These are phyloP conservation scores for Ramularia collo-cygni DNA, from an alignment of 2,329 filamentous ascomycete species.

Conservation along the genomic window DNA sequence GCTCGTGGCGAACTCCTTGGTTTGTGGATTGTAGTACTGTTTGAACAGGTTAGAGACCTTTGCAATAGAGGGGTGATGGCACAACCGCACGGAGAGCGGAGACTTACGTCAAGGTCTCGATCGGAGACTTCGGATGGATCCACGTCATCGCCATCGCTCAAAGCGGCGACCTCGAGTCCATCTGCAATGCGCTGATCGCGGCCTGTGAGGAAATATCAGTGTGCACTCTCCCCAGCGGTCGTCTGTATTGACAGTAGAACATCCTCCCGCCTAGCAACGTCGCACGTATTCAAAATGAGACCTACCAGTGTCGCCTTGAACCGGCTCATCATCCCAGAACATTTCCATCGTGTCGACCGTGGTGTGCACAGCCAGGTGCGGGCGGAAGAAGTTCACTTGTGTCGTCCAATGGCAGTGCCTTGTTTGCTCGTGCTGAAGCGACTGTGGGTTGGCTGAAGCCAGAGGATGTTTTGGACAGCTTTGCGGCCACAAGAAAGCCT, in stretches of 20 bases:
- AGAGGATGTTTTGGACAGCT: too few relatives aligned
- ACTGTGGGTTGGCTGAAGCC: too few relatives aligned
- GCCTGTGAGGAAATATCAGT: neutral
- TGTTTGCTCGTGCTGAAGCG: too few relatives aligned
- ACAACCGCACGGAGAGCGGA: neutral
- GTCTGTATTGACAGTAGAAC: too few relatives aligned
- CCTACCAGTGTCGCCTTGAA: conserved; percentile 1
- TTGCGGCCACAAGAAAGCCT: too few relatives aligned
- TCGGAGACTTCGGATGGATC: conserved; percentile 1
- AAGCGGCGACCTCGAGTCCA: conserved; percentile 3
- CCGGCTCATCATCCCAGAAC: conserved; percentile 1
- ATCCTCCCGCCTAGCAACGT: too few relatives aligned
- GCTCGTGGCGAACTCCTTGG: conserved; percentile 5
- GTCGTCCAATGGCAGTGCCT: too few relatives aligned
- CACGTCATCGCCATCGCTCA: conserved; percentile 2
- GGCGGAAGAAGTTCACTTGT: too few relatives aligned
- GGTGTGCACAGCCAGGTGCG: too few relatives aligned
- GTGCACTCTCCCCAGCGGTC: too few relatives aligned
- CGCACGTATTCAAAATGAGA: neutral
- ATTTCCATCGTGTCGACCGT: neutral
- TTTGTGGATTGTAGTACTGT: conserved; percentile 15
- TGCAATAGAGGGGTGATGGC: neutral
- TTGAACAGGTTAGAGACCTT: neutral
- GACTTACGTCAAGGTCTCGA: conserved; percentile 5
- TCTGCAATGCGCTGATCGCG: conserved; percentile 7